Conservation (phyloP, 352 stramenopile genomes). For the Globisporangium yorkense region DNA sequence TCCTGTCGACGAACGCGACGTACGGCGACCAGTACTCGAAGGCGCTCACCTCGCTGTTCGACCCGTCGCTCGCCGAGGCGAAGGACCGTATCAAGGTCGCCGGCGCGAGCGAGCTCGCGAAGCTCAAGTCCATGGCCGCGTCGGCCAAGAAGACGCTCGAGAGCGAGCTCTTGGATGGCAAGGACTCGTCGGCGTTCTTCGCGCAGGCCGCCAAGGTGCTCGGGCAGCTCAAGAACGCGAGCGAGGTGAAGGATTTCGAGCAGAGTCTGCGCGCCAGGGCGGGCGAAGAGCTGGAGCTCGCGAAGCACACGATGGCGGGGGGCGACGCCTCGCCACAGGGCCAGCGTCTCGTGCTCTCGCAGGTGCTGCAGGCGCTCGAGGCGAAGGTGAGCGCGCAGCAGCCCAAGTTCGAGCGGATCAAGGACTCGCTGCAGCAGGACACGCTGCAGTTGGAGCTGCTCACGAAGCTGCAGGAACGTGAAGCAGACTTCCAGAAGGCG, state of each 20-base stretch:
- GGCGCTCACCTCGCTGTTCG: constrained; percentile 47
- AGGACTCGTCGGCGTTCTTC: constrained; percentile 58
- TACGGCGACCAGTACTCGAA: constrained; percentile 67
- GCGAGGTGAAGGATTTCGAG: constrained; percentile 47
- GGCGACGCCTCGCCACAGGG: constrained; percentile 12
- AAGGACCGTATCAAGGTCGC: constrained; percentile 43
- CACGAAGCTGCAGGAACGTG: constrained; percentile 48
- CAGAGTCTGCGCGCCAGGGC: constrained; percentile 39
- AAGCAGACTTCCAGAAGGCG: constrained; percentile 48
- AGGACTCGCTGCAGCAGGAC: constrained; percentile 30
- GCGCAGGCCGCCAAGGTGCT: constrained; percentile 51
- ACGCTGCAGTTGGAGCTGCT: constrained; percentile 40
- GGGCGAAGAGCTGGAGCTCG: constrained; percentile 30
- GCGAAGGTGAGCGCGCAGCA: constrained; percentile 39
- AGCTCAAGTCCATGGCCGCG: constrained; percentile 44
- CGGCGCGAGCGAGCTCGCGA: constrained; percentile 40
- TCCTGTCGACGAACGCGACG: constrained; percentile 61
- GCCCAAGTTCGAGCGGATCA: constrained; percentile 31
- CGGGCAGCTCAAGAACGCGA: constrained; percentile 53
- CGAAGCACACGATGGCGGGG: constrained; percentile 26
- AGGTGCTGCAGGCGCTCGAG: constrained; percentile 62
- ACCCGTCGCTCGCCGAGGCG: constrained; percentile 58
- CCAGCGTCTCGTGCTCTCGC: constrained; percentile 49
- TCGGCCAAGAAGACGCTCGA: constrained; percentile 57
- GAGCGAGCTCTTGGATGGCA: constrained; percentile 56